These are phyloP conservation scores for Prototheca wickerhamii DNA, from an alignment of 163 green algal genomes.

Conservation along the genomic window DNA sequence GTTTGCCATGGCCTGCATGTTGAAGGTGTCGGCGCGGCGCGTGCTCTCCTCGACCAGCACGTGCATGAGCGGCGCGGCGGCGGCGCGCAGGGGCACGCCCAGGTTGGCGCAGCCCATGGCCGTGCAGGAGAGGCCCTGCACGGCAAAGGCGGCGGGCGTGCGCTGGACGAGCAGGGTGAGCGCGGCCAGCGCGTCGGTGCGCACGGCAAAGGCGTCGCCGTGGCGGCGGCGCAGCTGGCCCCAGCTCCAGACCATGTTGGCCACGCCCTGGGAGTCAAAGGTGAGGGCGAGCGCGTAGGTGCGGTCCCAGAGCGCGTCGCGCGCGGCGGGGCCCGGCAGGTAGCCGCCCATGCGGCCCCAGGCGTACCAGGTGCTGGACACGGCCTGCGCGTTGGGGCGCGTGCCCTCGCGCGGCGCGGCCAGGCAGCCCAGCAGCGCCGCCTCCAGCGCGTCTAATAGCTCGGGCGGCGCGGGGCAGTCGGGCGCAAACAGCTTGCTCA, in stretches of 20 bases:
- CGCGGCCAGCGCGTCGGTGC: conserved; percentile 10
- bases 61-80: neutral
- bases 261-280: conserved; percentile 14
- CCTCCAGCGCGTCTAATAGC: conserved; percentile 13
- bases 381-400: conserved; percentile 8
- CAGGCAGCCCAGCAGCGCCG: conserved; percentile 9
- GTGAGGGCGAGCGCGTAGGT: neutral
- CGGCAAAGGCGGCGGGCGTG: neutral
- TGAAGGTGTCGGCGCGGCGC: neutral
- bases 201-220: conserved; percentile 6
- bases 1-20: conserved; percentile 21
- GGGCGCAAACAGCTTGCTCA: conserved; percentile 7
- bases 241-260: conserved; percentile 18
- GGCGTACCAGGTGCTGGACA: conserved; percentile 15
- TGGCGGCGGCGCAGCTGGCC: conserved; percentile 12
- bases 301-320: conserved; percentile 15
- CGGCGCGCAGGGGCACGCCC: neutral
- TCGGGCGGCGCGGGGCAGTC: neutral
- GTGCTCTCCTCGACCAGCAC: neutral
- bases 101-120: conserved; percentile 12
- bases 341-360: conserved; percentile 15
- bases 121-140: conserved; percentile 12
- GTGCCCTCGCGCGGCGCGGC: neutral
- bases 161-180: conserved; percentile 2
- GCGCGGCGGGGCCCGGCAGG: neutral